Base-by-base conservation (phyloP, 495 filamentous ascomycete species). In the Penicillium samsonianum region DNA sequence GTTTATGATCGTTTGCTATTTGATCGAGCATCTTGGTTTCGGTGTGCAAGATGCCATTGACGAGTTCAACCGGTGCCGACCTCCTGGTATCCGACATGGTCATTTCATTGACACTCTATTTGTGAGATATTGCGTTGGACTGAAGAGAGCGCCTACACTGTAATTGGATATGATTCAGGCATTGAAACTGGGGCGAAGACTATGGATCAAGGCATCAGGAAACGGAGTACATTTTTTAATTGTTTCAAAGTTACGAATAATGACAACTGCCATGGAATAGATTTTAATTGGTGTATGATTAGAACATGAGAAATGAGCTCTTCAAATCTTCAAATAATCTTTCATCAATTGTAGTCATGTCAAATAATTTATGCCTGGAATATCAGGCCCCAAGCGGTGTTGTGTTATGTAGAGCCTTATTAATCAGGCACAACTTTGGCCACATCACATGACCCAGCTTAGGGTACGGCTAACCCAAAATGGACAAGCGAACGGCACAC, bases 71-170 rank as follows among this genome's bases (percentile, higher is more conserved):
- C 70, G 70, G 57, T 79, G 82, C 58, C 75, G 93, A 42, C 85
- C 90, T 17, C 88, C 90, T 17, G 93, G 93, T 9, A 96, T 98
- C 62, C 85, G 86, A 61, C 93, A 98, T 69, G 87, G 81, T 26
- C 91, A 96, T 70, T 98, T 98, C 64, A 78, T 91, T 62, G 91
- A 96, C 71, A 85, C 88, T 46, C 73, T 98, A 6, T 93, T 87
- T 73, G 87, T 95, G 41, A 81, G 91, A 49, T 96, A 94, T 67
- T 81, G 79, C 48, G 73, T 79, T 50, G 82, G 82, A 12, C 63
- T 84, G 58, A 81, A 82, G 68, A 70, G 80, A 59, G 78, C 74
- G 8, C 79, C 80, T 11, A 82, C 81, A 20, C 59, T 83, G 59
- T 76, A 72, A 68, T 55, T 62, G 58, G 35, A 5, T 33, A 37